These are phyloP conservation scores for Penicillium hordei DNA, from an alignment of 2,329 filamentous ascomycete species.

Conservation along the genomic window DNA sequence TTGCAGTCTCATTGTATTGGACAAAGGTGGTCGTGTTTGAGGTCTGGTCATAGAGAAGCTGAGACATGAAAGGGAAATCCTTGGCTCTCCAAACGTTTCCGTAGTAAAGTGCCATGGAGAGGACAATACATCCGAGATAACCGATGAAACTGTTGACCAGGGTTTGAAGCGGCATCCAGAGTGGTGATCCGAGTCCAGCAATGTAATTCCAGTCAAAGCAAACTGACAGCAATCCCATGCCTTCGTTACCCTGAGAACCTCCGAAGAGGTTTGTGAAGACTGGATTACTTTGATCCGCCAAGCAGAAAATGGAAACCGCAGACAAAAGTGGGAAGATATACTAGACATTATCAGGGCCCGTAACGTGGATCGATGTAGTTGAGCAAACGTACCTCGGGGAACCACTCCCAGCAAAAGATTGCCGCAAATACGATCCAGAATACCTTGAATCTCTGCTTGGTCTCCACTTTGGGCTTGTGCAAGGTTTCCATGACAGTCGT, in stretches of 20 bases:
- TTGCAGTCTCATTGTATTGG: not conserved
- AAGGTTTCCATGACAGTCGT: not conserved
- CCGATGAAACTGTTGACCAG: not conserved
- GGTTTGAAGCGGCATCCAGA: not conserved
- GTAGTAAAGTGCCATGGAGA: not conserved
- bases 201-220: not conserved
- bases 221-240: not conserved
- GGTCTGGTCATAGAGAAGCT: not conserved
- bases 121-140: not conserved
- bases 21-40: not conserved
- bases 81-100: not conserved
- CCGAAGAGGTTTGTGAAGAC: not conserved
- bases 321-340: not conserved
- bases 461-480: not conserved
- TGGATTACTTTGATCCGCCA: not conserved
- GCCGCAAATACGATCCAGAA: not conserved
- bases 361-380: not conserved
- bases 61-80: not conserved
- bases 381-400: not conserved
- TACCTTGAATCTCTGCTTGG: not conserved
- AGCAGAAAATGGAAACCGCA: not conserved
- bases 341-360: not conserved
- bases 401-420: not conserved
- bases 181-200: not conserved
- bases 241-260: not conserved